These are phyloP conservation scores for Tylopilus felleus DNA, from an alignment of 768 basidiomycete genomes.

Conservation along the genomic window DNA sequence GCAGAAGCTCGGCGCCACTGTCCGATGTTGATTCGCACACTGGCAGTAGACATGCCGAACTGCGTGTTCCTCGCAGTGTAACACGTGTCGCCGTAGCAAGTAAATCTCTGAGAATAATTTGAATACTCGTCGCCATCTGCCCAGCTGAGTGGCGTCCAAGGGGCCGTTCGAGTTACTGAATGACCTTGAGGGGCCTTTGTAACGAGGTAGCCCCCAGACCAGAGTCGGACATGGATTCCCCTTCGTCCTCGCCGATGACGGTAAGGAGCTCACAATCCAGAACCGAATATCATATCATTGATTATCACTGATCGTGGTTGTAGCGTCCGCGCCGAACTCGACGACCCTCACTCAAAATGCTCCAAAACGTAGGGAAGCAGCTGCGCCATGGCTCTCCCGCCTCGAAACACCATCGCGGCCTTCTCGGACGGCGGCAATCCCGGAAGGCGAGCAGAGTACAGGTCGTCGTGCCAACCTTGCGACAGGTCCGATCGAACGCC, in stretches of 20 bases:
- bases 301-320: not conserved
- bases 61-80: not conserved
- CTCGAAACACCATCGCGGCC: slow-evolving; percentile 5
- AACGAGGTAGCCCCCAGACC: not conserved
- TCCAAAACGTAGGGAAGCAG: not conserved
- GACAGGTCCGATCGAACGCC: not conserved
- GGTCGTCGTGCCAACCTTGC: slow-evolving; percentile 9
- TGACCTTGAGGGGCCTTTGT: not conserved
- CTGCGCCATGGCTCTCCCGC: not conserved
- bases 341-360: slow-evolving; percentile 6
- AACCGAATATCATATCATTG: not conserved
- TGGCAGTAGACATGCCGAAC: not conserved
- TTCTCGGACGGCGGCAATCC: slow-evolving; percentile 1
- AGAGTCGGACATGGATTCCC: not conserved
- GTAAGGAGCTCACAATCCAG: not conserved
- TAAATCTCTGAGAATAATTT: not conserved
- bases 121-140: not conserved
- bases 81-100: not conserved
- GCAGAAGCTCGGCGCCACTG: not conserved
- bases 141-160: no score
- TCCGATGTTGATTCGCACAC: not conserved
- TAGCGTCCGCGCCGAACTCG: not conserved
- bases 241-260: not conserved
- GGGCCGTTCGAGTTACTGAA: no score
- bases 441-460: slow-evolving; percentile 4